phyloP scores from a whole-genome alignment of 1,284 basidiomycete species.

The Ceraceosorus guamensis region DNA sequence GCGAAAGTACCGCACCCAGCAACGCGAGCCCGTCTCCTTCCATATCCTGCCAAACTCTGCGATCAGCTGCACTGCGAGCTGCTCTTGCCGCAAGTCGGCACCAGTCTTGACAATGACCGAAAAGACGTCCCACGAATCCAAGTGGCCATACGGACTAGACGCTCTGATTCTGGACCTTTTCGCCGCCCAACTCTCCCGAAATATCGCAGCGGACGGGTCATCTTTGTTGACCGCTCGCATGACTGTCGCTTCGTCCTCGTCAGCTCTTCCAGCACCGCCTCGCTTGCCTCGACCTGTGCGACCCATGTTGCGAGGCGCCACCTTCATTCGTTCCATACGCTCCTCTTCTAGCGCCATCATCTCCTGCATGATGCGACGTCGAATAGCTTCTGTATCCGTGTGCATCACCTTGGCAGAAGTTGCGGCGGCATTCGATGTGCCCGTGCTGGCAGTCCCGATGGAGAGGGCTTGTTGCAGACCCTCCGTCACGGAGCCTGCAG shows the following conservation, averaged over 20 bases:
- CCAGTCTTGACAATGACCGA: slow-evolving; percentile 99
- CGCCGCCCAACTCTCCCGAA: slow-evolving; percentile 86
- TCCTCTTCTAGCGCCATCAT: slow-evolving; percentile 96
- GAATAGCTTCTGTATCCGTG: slow-evolving; percentile 62
- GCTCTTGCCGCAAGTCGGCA: slow-evolving; percentile 92
- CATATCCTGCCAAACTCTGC: slow-evolving; percentile 87
- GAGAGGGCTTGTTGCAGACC: not conserved
- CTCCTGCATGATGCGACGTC: slow-evolving; percentile 95
- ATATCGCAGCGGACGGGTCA: slow-evolving; percentile 83
- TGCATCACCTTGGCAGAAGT: slow-evolving; percentile 24
- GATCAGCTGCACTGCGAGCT: slow-evolving; percentile 91
- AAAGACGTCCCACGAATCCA: slow-evolving; percentile 72
- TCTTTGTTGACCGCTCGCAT: slow-evolving; percentile 86
- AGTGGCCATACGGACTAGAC: slow-evolving; percentile 87
- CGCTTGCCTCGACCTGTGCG: slow-evolving; percentile 2
- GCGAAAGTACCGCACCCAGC: slow-evolving; percentile 55
- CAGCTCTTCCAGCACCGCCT: slow-evolving; percentile 57
- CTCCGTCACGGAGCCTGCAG: not conserved
- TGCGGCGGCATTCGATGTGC: not conserved
- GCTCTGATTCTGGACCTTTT: slow-evolving; percentile 94
- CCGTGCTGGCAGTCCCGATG: not conserved
- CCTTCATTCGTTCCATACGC: slow-evolving; percentile 86
- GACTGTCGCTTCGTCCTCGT: slow-evolving; percentile 61
- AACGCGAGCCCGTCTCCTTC: slow-evolving; percentile 57
- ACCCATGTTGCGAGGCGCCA: slow-evolving; percentile 48